Evolutionary conservation across 805 yeast species (phyloP).

Genomic region (Cyberlindnera xylosilytica): DNA sequence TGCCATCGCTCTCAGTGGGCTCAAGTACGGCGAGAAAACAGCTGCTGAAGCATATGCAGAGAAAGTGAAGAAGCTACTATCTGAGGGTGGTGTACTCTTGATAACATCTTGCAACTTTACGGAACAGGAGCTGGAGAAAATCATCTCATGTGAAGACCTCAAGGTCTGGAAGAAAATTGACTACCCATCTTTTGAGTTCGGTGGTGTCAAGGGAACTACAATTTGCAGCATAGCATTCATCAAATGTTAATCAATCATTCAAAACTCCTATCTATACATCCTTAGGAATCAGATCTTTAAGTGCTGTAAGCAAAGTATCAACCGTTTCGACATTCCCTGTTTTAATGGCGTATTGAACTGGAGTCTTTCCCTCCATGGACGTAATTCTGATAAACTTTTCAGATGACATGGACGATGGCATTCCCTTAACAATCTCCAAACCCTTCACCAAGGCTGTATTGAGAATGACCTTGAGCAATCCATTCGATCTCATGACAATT

Average conservation of each 20-base stretch:
- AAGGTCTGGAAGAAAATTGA: conserved; percentile 61
- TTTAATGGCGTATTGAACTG: conserved; percentile 80
- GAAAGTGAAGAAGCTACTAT: conserved; percentile 56
- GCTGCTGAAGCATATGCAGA: conserved; percentile 60
- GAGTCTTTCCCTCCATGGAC: conserved; percentile 60
- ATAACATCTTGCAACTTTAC: conserved; percentile 96
- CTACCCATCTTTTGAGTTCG: conserved; percentile 84
- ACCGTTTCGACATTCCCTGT: conserved; percentile 63
- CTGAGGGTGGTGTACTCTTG: conserved; percentile 54
- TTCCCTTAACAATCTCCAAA: conserved; percentile 69
- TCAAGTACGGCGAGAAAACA: conserved; percentile 42
- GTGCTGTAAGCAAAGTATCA: conserved; percentile 50
- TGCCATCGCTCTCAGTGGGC: conserved; percentile 86
- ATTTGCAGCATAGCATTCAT: conserved; percentile 84
- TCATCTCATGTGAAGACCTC: conserved; percentile 46
- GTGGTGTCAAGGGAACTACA: conserved; percentile 85
- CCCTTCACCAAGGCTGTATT: conserved; percentile 66
- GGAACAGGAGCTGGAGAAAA: conserved; percentile 60
- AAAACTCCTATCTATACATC: conserved; percentile 10
- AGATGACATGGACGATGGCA: conserved; percentile 79
- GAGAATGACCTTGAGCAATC: conserved; percentile 75
- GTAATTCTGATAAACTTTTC: conserved; percentile 81
- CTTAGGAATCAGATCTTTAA: conserved; percentile 31
- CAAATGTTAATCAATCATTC: conserved; percentile 29
- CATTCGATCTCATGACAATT: conserved; percentile 88